Evolutionary conservation across 1,139 yeast genomes (phyloP).

Genomic region (Geotrichum cucujoidarum): DNA sequence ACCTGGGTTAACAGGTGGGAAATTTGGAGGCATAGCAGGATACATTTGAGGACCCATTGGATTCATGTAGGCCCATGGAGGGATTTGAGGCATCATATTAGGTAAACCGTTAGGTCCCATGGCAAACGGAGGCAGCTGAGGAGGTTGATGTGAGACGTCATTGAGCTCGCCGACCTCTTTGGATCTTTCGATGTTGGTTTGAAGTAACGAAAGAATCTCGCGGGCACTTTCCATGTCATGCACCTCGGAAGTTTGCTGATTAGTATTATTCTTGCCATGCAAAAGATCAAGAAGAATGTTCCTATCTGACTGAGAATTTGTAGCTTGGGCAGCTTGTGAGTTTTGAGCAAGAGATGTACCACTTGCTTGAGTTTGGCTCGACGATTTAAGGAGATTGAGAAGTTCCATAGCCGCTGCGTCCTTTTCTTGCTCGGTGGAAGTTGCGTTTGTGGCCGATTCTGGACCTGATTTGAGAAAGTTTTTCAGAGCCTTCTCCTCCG

Average conservation of each 20-base stretch:
- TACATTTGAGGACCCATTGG: conserved; percentile 6
- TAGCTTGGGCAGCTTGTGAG: background rate
- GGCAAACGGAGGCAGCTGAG: background rate
- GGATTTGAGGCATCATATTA: conserved; percentile 1
- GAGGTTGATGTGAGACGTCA: background rate
- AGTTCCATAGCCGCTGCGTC: conserved; percentile 27
- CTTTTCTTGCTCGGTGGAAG: conserved; percentile 16
- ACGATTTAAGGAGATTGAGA: conserved; percentile 25
- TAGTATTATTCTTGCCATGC: conserved; percentile 21
- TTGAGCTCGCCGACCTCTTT: conserved; percentile 15
- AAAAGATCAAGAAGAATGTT: conserved; percentile 32
- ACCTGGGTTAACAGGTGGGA: conserved; percentile 4
- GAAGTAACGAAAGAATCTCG: conserved; percentile 33
- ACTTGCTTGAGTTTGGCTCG: conserved; percentile 1
- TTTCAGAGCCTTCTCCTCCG: conserved; percentile 36
- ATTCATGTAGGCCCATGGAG: conserved; percentile 3
- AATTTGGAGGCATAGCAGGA: conserved; percentile 6
- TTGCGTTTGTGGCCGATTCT: conserved; percentile 18
- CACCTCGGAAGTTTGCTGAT: conserved; percentile 15
- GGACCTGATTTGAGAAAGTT: conserved; percentile 32
- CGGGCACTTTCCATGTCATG: conserved; percentile 31
- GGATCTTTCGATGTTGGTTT: conserved; percentile 26
- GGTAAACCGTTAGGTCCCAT: background rate
- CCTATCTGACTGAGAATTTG: conserved; percentile 23
- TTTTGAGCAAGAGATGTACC: background rate